Percentiles rank a stretch among this genome's conserved stretches.
Evolutionary conservation across 2,329 filamentous ascomycete genomes (phyloP).

Genomic region (Stagonosporopsis cucurbitacearum): DNA sequence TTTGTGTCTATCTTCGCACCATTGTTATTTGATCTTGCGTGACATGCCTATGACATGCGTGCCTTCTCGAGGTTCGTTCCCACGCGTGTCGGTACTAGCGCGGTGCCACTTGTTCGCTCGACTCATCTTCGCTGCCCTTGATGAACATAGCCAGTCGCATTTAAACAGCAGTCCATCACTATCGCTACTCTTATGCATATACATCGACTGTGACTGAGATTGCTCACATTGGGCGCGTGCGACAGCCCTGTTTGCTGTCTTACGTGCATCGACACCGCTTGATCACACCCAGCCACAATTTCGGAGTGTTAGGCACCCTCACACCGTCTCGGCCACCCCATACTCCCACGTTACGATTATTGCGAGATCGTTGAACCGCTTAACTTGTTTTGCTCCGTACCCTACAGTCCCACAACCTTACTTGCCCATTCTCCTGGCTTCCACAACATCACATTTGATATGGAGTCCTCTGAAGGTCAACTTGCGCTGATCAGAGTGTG

Average conservation of each 20-base stretch:
- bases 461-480: constrained; percentile 18
- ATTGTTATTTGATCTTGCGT: neutral
- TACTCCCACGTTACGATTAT: neutral
- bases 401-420: neutral
- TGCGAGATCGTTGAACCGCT: neutral
- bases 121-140: neutral
- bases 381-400: neutral
- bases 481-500: constrained; percentile 20
- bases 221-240: neutral
- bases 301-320: neutral
- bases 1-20: neutral
- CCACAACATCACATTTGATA: neutral
- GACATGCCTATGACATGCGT: constrained; percentile 1
- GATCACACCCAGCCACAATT: constrained; percentile 5
- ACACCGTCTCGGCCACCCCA: constrained; percentile 1
- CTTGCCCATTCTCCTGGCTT: neutral
- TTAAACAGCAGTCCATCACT: neutral
- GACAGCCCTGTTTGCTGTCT: constrained; percentile 3
- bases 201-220: neutral
- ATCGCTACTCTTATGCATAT: constrained; percentile 2
- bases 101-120: constrained; percentile 11
- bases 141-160: neutral
- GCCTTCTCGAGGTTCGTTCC: neutral
- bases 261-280: constrained; percentile 5
- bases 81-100: constrained; percentile 6